Conservation (phyloP, 23 red algal genomes). For the Gracilaria domingensis region DNA sequence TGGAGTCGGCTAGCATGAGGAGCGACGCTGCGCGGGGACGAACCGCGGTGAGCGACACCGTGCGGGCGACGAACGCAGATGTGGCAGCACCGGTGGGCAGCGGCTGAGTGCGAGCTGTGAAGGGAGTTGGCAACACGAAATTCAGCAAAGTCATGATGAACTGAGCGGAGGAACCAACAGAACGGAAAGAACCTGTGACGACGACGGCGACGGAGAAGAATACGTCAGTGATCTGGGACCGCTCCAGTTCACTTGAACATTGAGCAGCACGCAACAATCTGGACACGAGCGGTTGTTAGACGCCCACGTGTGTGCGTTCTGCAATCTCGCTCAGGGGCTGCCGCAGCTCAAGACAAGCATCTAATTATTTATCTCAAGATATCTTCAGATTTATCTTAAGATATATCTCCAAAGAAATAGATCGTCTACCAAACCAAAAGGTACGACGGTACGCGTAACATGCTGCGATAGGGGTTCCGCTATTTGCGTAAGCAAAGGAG, state of each 20-base stretch:
- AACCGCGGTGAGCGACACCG: not conserved
- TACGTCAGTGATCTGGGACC: too few relatives aligned
- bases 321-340: not conserved
- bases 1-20: not conserved
- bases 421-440: too few relatives aligned
- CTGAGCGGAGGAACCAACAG: not conserved
- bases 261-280: not conserved
- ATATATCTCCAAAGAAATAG: too few relatives aligned
- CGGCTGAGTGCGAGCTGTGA: not conserved
- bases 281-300: not conserved
- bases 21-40: not conserved
- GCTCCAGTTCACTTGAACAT: too few relatives aligned
- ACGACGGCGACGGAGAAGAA: too few relatives aligned
- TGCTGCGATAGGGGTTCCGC: too few relatives aligned
- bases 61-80: not conserved
- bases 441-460: too few relatives aligned
- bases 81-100: not conserved
- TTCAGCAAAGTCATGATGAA: conserved; percentile 13
- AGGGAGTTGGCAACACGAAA: not conserved
- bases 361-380: too few relatives aligned
- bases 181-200: not conserved
- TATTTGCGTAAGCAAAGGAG: too few relatives aligned
- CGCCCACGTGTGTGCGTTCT: not conserved
- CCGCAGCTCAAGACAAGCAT: too few relatives aligned
- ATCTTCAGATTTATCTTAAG: too few relatives aligned